Conservation (phyloP, 805 yeast species). For the Saccharomycopsis fibuligera region DNA sequence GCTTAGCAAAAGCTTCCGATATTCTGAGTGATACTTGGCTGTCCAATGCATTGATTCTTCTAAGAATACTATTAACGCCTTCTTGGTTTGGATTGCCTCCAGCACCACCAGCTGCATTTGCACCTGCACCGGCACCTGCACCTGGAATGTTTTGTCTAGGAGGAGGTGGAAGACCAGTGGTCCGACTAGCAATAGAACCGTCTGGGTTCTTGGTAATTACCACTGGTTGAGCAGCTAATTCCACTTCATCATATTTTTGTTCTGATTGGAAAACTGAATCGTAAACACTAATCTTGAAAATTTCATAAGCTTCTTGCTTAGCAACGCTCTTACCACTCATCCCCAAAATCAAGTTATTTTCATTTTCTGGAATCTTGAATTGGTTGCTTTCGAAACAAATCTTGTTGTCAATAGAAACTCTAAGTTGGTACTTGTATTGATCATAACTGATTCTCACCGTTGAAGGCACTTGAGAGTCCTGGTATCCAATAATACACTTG, state of each 20-base stretch:
- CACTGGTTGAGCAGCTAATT: constrained; percentile 38
- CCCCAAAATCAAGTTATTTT: constrained; percentile 42
- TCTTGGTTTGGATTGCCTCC: constrained; percentile 4
- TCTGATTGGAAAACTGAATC: constrained; percentile 43
- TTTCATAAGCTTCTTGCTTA: constrained; percentile 51
- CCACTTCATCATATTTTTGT: constrained; percentile 52
- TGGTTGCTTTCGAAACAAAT: constrained; percentile 61
- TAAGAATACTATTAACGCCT: constrained; percentile 30
- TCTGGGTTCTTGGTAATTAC: constrained; percentile 36
- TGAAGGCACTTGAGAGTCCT: constrained; percentile 64
- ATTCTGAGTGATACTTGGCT: constrained; percentile 19
- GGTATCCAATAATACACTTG: constrained; percentile 51
- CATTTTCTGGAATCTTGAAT: constrained; percentile 37
- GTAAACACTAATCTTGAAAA: constrained; percentile 53
- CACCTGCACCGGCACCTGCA: no score
- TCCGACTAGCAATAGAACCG: constrained; percentile 26
- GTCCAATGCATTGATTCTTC: constrained; percentile 26
- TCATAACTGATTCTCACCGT: constrained; percentile 59
- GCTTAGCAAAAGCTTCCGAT: constrained; percentile 24
- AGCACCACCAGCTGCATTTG: no score
- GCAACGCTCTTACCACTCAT: constrained; percentile 42
- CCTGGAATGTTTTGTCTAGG: background rate
- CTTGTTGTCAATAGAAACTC: constrained; percentile 67
- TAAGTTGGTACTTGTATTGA: constrained; percentile 36
- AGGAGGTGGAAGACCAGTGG: constrained; percentile 1